A percentile compares a stretch with the other conserved stretches of the same genome.
Conservation (phyloP, 768 basidiomycete species). For the Boletus vermiculosoides region DNA sequence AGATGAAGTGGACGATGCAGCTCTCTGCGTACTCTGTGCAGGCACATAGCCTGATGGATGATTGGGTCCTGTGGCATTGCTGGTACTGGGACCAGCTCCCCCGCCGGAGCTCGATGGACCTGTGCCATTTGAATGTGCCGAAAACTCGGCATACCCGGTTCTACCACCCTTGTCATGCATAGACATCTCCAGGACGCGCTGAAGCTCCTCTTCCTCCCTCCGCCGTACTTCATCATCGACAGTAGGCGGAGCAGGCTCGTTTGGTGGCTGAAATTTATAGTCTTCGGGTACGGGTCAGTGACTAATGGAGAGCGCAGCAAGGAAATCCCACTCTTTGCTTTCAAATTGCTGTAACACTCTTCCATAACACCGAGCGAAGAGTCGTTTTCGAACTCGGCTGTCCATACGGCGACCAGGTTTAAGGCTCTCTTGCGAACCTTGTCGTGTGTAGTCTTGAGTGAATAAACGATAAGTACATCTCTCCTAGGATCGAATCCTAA, state of each 20-base stretch:
- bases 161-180: constrained; percentile 89
- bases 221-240: constrained; percentile 79
- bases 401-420: constrained; percentile 76
- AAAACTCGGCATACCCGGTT: constrained; percentile 48
- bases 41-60: constrained; percentile 58
- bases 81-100: constrained; percentile 25
- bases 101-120: constrained; percentile 31
- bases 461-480: constrained; percentile 14
- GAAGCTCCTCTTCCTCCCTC: constrained; percentile 92
- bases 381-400: constrained; percentile 78
- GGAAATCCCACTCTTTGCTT: constrained; percentile 67
- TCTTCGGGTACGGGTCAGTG: constrained; percentile 41
- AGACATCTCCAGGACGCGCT: constrained; percentile 89
- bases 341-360: constrained; percentile 79
- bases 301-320: background rate
- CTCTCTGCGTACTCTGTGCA: constrained; percentile 46
- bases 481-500: background rate
- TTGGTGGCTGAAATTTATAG: constrained; percentile 64
- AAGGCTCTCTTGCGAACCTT: constrained; percentile 81
- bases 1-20: constrained; percentile 30
- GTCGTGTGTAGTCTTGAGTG: constrained; percentile 78
- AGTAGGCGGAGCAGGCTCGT: constrained; percentile 63
- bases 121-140: constrained; percentile 38
- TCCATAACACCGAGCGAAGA: constrained; percentile 84
- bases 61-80: constrained; percentile 30